These are phyloP conservation scores for Epichloe baconii DNA, from an alignment of 2,329 filamentous ascomycete genomes.

Conservation along the genomic window DNA sequence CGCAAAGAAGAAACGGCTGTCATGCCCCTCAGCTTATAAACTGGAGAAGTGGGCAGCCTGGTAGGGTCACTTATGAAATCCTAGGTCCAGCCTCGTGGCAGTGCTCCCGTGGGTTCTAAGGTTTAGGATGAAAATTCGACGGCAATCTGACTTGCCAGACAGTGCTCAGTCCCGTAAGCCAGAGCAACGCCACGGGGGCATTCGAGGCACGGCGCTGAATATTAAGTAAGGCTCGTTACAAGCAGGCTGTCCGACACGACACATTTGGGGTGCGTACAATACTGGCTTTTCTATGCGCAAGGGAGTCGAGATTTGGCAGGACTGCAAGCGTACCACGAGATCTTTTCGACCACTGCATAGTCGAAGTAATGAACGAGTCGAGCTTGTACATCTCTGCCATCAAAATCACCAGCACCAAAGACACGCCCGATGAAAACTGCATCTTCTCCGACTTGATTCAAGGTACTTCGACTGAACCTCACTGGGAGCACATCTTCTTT, in stretches of 20 bases:
- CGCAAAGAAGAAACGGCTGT: neutral
- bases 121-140: neutral
- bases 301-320: slow-evolving; percentile 41
- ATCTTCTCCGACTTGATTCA: slow-evolving; percentile 43
- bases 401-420: slow-evolving; percentile 26
- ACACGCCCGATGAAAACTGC: slow-evolving; percentile 32
- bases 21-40: too few species aligned
- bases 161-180: slow-evolving; percentile 56
- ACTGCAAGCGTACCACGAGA: slow-evolving; percentile 41
- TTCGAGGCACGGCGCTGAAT: slow-evolving; percentile 41
- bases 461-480: slow-evolving; percentile 35
- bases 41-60: too few species aligned
- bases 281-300: slow-evolving; percentile 49
- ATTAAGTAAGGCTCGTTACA: slow-evolving; percentile 49
- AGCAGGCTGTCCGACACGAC: slow-evolving; percentile 58
- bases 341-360: slow-evolving; percentile 43
- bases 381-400: slow-evolving; percentile 35
- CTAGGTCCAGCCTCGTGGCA: too few species aligned
- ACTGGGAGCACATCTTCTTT: slow-evolving; percentile 44
- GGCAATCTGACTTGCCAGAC: slow-evolving; percentile 53
- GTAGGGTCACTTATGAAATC: too few species aligned
- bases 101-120: too few species aligned
- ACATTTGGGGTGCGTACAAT: slow-evolving; percentile 66
- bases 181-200: slow-evolving; percentile 55
- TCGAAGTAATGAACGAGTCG: slow-evolving; percentile 29